Evolutionary conservation across 345 rosid genomes (phyloP), one percentile per base, ranked within the genome.

Genomic region (Draba incana): DNA sequence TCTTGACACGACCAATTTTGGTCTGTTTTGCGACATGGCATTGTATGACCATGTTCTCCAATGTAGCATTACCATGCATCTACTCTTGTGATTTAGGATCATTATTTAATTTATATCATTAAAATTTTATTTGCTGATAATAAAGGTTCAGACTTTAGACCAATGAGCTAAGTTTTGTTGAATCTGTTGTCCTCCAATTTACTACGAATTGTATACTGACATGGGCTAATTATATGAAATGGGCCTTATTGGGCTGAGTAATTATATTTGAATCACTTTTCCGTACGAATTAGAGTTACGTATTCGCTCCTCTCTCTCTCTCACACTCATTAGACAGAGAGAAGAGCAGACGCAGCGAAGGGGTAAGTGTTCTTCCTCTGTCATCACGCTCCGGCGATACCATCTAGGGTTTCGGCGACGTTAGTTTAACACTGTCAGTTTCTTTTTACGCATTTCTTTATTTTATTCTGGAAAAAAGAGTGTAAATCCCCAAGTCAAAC

Each of bases 1-100:
- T 65, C 72, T 11, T 80, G 78, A 55, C 4, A 11, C 4, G 2
- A 46, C 57, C 58, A 47, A 10, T 68, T 10, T 52, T 56, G 20
- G 45, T 48, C 13, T 5, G 67, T 54, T 43, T 54, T 44, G 10
- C 45, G 8, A 25, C 62, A 16, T 37, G 12, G 13, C 10, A 7
- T 12, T 4, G 7, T 41, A 41, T 58, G 64, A 41, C 23, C 46
- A 63, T 64, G 37, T 49, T 35, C 5, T 37, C 49, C n/a, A 35
- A n/a, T 37, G 57, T 3, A 49, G 10, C 57, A 4, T 43, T 33
- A n/a, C 38, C 38, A 43, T 50, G 43, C 51, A 59, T 27, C 43
- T 38, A 24, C 37, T 69, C 14, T 58, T 58, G 74, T 60, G 50
- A 15, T 27, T 37, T 68, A 6, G 13, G 39, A 45, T 15, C 7